Base-by-base conservation (phyloP, 2,329 filamentous ascomycete genomes). In the Didymella arachidicola region DNA sequence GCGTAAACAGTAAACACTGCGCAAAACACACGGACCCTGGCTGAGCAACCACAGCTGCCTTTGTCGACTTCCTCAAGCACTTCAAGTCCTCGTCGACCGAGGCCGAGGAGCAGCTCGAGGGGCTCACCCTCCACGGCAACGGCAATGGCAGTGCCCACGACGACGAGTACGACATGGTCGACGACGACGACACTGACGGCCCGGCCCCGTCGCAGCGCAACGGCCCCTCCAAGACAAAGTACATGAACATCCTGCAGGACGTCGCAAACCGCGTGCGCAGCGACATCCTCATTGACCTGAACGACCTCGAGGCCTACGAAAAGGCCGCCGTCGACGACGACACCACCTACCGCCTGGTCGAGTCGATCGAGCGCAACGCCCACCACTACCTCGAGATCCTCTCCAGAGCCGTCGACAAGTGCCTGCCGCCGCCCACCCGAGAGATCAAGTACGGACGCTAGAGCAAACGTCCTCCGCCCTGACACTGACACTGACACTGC, bases 311-410 rank as follows among this genome's bases (percentile, higher is more conserved):
- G 49, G 81, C 85, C 71, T 98, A 89, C 79, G 93, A 97, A 77
- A 84, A 87, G 64, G 83, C 87, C 27, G 60, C 63, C 22, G 78
- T 88, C 22, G 87, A 87, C 52, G 87, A 89, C 46, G 87, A 88
- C 51, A 77, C 76, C 46, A 71, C 75, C 41, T 78, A 91, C 63
- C 87, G 89, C 67, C 82, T 98, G 47, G 89, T 96, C 19, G 86
- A 90, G 45, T 96, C 91, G 1, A 90, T 99, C 69, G 91, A 95
- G 80, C 85, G 84, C 67, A 99, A 99, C 79, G 92, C 95, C 16
- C 91, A 95, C 72, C 95, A 97, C 77, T 99, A 99, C 74, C 89
- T 98, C 66, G 95, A 99, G 72, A 86, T 98, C 59, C 79, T 98
- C 59, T 94, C 94, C 2, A 85, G 90, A 65, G 95, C 95, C 7